phyloP scores from a whole-genome alignment of 345 rosid species.

The Pseudoturritis turrita region DNA sequence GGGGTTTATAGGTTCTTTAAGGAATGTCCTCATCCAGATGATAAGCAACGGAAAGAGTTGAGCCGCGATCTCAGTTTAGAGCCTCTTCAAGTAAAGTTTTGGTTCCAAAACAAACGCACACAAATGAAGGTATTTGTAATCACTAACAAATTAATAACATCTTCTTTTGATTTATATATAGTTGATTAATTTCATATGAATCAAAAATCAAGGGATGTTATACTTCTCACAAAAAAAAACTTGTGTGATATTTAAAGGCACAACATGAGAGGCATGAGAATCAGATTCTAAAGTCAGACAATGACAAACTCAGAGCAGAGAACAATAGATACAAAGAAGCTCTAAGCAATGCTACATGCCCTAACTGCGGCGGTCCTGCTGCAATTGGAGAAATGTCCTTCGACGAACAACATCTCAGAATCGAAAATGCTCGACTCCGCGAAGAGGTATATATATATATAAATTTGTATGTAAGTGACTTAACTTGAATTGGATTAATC shows the following conservation, averaged over 20 bases:
- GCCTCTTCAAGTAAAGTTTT: slow-evolving; percentile 90
- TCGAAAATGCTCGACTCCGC: slow-evolving; percentile 80
- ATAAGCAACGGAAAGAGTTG: slow-evolving; percentile 91
- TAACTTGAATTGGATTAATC: not conserved
- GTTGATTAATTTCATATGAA: not conserved
- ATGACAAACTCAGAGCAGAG: slow-evolving; percentile 85
- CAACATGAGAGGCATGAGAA: slow-evolving; percentile 91
- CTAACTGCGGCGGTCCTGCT: slow-evolving; percentile 85
- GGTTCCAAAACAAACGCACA: slow-evolving; percentile 99
- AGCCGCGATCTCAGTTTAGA: slow-evolving; percentile 72
- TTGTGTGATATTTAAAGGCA: slow-evolving; percentile 43
- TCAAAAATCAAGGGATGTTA: not conserved
- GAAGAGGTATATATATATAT: slow-evolving; percentile 58
- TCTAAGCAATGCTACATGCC: slow-evolving; percentile 66
- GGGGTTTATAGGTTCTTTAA: slow-evolving; percentile 63
- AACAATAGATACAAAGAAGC: slow-evolving; percentile 85
- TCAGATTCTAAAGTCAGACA: slow-evolving; percentile 71
- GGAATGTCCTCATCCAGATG: slow-evolving; percentile 97
- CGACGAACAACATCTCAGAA: slow-evolving; percentile 93
- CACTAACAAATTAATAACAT: not conserved
- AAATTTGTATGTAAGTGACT: not conserved
- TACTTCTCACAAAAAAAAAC: not conserved
- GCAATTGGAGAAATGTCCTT: slow-evolving; percentile 95
- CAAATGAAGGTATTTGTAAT: slow-evolving; percentile 73
- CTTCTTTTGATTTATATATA: no score